A percentile compares a stretch with the other conserved stretches of the same genome.
phyloP scores from a whole-genome alignment of 2,329 filamentous ascomycete genomes.

The Pestalotiopsis sp. region DNA sequence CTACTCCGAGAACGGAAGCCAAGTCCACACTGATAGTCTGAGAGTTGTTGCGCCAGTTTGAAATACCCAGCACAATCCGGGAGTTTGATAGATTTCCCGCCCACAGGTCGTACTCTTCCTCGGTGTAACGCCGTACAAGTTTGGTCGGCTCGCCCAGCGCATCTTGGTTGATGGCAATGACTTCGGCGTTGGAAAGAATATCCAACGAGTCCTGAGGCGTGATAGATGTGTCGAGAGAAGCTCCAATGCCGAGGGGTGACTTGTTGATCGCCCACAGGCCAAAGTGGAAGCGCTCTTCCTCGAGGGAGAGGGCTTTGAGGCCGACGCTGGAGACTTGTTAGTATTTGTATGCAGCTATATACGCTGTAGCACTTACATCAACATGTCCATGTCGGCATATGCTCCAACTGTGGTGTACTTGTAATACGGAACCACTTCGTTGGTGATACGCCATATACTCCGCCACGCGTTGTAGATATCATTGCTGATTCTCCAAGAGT shows the following conservation, averaged over 20 bases:
- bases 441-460: slow-evolving; percentile 53
- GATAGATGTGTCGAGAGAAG: slow-evolving; percentile 39
- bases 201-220: slow-evolving; percentile 43
- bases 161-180: slow-evolving; percentile 63
- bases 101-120: slow-evolving; percentile 55
- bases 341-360: background rate
- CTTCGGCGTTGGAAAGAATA: slow-evolving; percentile 52
- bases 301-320: slow-evolving; percentile 43
- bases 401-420: slow-evolving; percentile 46
- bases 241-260: slow-evolving; percentile 52
- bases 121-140: slow-evolving; percentile 50
- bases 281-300: slow-evolving; percentile 56
- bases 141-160: slow-evolving; percentile 51
- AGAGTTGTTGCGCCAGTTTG: slow-evolving; percentile 52
- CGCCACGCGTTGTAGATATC: slow-evolving; percentile 56
- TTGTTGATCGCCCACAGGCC: slow-evolving; percentile 56
- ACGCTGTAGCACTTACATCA: slow-evolving; percentile 38
- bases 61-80: slow-evolving; percentile 46
- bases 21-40: slow-evolving; percentile 46
- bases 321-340: slow-evolving; percentile 40
- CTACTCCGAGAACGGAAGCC: slow-evolving; percentile 40
- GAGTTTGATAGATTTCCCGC: slow-evolving; percentile 47
- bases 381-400: slow-evolving; percentile 57
- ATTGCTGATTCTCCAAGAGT: slow-evolving; percentile 55
- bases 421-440: slow-evolving; percentile 52